A percentile compares a stretch with the other conserved stretches of the same genome.
These are phyloP conservation scores for Colletotrichum cereale DNA, from an alignment of 2,329 filamentous ascomycete species.

Conservation along the genomic window DNA sequence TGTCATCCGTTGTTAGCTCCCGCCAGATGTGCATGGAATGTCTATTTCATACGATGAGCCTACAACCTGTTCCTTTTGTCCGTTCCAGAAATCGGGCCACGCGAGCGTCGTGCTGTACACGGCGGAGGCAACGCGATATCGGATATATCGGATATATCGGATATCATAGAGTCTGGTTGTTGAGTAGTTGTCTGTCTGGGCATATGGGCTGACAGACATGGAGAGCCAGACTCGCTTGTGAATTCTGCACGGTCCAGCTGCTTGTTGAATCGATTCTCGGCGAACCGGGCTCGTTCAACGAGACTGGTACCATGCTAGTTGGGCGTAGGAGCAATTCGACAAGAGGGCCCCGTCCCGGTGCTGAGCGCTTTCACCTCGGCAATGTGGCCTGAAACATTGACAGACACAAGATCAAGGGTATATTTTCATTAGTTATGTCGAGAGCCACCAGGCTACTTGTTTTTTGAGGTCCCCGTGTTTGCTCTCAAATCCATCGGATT, in stretches of 20 bases:
- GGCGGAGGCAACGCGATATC: neutral
- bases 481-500: too few species aligned
- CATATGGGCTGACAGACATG: neutral
- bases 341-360: neutral
- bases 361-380: neutral
- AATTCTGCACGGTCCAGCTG: too few species aligned
- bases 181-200: neutral
- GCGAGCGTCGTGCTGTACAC: too few species aligned
- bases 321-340: neutral
- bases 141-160: neutral
- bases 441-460: neutral
- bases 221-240: neutral
- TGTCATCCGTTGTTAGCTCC: neutral
- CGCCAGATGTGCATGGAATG: neutral
- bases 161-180: neutral
- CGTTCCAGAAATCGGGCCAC: too few species aligned
- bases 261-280: neutral
- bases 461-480: too few species aligned
- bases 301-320: neutral
- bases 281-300: neutral
- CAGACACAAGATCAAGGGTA: conserved; percentile 16
- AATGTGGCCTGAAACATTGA: neutral
- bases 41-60: too few species aligned
- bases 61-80: neutral
- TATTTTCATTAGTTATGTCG: conserved; percentile 10